These are phyloP conservation scores for Eucalyptus curtisii DNA, from an alignment of 345 rosid genomes.

Conservation along the genomic window DNA sequence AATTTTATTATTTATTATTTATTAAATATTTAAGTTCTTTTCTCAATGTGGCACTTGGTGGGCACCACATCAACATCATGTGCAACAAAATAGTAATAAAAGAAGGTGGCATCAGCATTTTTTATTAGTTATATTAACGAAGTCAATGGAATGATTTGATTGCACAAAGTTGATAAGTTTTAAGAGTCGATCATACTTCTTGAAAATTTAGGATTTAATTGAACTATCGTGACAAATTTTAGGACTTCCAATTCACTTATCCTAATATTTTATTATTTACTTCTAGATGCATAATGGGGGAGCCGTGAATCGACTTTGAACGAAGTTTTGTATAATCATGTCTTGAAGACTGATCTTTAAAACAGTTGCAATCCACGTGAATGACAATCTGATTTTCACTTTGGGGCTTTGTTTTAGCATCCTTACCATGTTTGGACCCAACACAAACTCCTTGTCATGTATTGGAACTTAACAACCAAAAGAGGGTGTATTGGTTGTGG, in stretches of 20 bases:
- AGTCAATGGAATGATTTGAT: not conserved
- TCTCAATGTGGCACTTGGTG: not conserved
- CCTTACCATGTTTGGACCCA: not conserved
- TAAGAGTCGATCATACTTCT: not conserved
- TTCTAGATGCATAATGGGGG: not conserved
- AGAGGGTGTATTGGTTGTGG: not conserved
- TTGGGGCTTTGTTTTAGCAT: not conserved
- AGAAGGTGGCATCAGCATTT: not conserved
- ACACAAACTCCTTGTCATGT: not conserved
- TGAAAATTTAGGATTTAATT: not conserved
- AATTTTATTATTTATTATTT: not conserved
- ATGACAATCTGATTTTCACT: not conserved
- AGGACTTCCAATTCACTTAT: not conserved
- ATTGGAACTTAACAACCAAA: not conserved
- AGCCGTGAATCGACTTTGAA: not conserved
- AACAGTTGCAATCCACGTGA: not conserved
- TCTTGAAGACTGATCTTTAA: not conserved
- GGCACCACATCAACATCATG: not conserved
- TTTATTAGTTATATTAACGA: not conserved
- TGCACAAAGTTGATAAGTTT: not conserved
- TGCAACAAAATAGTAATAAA: not conserved
- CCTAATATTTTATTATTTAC: not conserved
- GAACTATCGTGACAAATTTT: rapidly evolving
- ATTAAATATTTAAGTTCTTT: too few relatives aligned
- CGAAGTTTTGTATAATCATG: not conserved